Evolutionary conservation across 2,329 filamentous ascomycete species (phyloP).

Genomic region (Fusarium sp.): DNA sequence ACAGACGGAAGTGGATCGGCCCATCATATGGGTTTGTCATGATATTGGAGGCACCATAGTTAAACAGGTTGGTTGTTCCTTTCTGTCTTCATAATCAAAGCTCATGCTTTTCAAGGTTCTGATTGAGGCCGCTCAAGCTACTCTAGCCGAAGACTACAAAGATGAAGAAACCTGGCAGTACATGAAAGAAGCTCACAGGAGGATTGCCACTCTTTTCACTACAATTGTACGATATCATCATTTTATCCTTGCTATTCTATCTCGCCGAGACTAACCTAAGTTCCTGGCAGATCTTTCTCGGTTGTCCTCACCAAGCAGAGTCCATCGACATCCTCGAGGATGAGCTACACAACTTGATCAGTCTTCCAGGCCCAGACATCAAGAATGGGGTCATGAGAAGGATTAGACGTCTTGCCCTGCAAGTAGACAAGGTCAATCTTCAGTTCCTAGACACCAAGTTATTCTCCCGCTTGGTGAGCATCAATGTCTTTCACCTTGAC

Average conservation of each 20-base stretch:
- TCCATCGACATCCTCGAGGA: neutral
- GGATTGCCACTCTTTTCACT: neutral
- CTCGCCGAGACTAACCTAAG: accelerated
- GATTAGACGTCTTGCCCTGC: neutral
- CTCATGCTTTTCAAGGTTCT: neutral
- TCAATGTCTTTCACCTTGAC: neutral
- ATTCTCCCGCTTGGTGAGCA: neutral
- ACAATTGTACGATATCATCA: neutral
- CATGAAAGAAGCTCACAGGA: neutral
- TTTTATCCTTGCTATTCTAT: no score
- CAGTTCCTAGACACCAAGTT: neutral
- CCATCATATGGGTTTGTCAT: neutral
- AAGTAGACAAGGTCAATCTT: neutral
- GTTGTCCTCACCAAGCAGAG: slow-evolving; percentile 6
- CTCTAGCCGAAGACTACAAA: neutral
- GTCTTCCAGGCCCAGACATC: neutral
- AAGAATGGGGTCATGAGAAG: neutral
- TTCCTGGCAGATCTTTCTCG: neutral
- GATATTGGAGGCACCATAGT: slow-evolving; percentile 9
- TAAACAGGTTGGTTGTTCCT: neutral
- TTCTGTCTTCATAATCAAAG: neutral
- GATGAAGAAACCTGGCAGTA: neutral
- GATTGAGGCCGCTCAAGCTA: neutral
- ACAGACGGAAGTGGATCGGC: neutral
- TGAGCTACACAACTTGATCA: slow-evolving; percentile 1